phyloP scores from a whole-genome alignment of 2,329 filamentous ascomycete genomes.

The Colletotrichum salicis region DNA sequence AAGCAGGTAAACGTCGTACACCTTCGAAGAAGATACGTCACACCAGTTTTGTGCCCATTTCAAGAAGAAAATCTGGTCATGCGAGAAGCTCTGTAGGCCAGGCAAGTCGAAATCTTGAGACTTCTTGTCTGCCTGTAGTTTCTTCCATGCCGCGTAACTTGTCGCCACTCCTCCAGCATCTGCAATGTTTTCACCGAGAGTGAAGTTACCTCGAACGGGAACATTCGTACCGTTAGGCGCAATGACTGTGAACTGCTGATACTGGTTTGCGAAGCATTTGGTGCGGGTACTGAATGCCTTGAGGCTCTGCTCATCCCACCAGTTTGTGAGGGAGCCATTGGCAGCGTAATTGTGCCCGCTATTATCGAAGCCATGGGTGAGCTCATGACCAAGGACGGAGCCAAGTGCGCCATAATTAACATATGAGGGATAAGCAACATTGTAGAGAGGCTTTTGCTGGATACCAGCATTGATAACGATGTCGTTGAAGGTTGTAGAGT shows the following conservation, averaged over 20 bases:
- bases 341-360: slow-evolving; percentile 72
- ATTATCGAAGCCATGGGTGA: slow-evolving; percentile 77
- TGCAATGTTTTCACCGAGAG: slow-evolving; percentile 77
- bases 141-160: slow-evolving; percentile 74
- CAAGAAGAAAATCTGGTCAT: slow-evolving; percentile 77
- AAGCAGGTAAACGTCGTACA: slow-evolving; percentile 61
- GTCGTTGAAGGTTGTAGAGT: slow-evolving; percentile 71
- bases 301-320: slow-evolving; percentile 72
- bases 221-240: slow-evolving; percentile 65
- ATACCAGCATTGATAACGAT: slow-evolving; percentile 77
- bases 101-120: slow-evolving; percentile 60
- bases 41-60: slow-evolving; percentile 74
- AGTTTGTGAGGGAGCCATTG: slow-evolving; percentile 71
- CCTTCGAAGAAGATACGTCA: slow-evolving; percentile 68
- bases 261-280: slow-evolving; percentile 75
- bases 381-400: slow-evolving; percentile 73
- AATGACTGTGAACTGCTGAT: slow-evolving; percentile 67
- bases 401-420: slow-evolving; percentile 75
- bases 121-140: slow-evolving; percentile 59
- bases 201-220: slow-evolving; percentile 70
- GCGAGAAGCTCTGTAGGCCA: slow-evolving; percentile 69
- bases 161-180: slow-evolving; percentile 74
- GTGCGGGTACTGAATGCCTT: slow-evolving; percentile 67
- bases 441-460: slow-evolving; percentile 73
- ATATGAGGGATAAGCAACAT: slow-evolving; percentile 70